Evolutionary conservation across 2,329 filamentous ascomycete species (phyloP).

Genomic region (Fusarium setosum): DNA sequence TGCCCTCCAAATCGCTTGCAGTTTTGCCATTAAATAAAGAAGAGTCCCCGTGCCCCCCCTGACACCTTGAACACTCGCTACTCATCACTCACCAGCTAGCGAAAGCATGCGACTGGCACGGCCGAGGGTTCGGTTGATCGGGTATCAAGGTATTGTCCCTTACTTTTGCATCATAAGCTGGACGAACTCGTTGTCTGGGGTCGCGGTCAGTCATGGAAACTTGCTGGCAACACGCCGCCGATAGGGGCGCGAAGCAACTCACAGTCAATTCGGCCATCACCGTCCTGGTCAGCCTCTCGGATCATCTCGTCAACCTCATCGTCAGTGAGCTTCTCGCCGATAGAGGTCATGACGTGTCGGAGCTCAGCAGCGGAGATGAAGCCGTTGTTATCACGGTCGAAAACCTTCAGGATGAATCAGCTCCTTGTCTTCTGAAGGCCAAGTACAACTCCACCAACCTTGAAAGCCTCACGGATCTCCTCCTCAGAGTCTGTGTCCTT

Average conservation of each 20-base stretch:
- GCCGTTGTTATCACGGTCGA: slow-evolving; percentile 91
- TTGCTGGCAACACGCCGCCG: neutral
- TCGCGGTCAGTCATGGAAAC: slow-evolving; percentile 29
- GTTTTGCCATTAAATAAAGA: slow-evolving; percentile 45
- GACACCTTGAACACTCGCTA: slow-evolving; percentile 28
- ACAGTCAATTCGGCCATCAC: slow-evolving; percentile 91
- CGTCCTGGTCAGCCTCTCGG: slow-evolving; percentile 89
- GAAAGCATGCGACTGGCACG: slow-evolving; percentile 27
- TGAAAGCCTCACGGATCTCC: slow-evolving; percentile 90
- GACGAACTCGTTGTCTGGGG: slow-evolving; percentile 87
- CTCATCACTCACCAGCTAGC: slow-evolving; percentile 28
- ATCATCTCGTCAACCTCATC: slow-evolving; percentile 96
- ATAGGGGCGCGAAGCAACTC: slow-evolving; percentile 49
- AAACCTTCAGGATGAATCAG: slow-evolving; percentile 62
- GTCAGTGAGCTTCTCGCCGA: slow-evolving; percentile 90
- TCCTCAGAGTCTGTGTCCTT: slow-evolving; percentile 93
- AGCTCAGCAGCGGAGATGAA: slow-evolving; percentile 91
- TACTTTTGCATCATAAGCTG: slow-evolving; percentile 98
- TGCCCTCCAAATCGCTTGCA: slow-evolving; percentile 45
- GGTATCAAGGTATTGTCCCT: slow-evolving; percentile 46
- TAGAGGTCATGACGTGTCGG: slow-evolving; percentile 92
- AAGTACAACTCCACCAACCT: slow-evolving; percentile 62
- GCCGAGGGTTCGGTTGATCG: slow-evolving; percentile 33
- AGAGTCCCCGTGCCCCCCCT: slow-evolving; percentile 36
- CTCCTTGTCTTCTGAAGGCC: neutral